A percentile compares a stretch with the other conserved stretches of the same genome.
Conservation (phyloP, 176 grass and related monocot species). For the Rhynchospora tenuis region DNA sequence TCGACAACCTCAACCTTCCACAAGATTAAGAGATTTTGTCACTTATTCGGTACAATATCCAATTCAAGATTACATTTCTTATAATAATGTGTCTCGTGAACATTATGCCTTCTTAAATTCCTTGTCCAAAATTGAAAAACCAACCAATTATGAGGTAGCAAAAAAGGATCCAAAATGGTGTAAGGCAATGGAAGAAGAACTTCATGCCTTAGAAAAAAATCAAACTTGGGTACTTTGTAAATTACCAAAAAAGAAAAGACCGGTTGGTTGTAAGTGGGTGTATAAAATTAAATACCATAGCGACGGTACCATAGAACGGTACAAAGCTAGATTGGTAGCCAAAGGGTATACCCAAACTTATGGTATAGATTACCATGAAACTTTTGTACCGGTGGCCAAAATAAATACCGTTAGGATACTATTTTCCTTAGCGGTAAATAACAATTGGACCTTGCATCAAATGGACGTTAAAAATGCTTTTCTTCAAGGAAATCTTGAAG, state of each 20-base stretch:
- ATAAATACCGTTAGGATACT: neutral
- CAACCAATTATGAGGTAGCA: no score
- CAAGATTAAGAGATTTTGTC: no score
- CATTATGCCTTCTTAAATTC: no score
- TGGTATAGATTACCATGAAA: slow-evolving; percentile 5
- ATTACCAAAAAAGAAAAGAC: neutral
- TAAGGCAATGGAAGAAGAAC: no score
- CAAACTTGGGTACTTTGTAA: neutral
- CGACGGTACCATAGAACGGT: neutral
- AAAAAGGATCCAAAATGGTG: no score
- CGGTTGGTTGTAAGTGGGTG: neutral
- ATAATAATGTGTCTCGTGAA: no score
- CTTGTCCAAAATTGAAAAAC: no score
- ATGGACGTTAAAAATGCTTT: slow-evolving; percentile 17
- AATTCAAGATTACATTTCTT: no score
- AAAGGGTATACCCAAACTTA: slow-evolving; percentile 8
- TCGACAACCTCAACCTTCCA: no score
- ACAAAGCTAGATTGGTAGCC: neutral
- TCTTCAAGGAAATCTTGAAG: neutral
- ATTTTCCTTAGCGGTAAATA: neutral
- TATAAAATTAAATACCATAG: neutral
- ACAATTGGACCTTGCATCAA: neutral
- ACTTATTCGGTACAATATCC: no score
- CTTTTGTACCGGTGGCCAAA: neutral
- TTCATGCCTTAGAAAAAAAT: neutral